phyloP scores from a whole-genome alignment of 176 grass and related monocot genomes.

The Oryza meyeriana region DNA sequence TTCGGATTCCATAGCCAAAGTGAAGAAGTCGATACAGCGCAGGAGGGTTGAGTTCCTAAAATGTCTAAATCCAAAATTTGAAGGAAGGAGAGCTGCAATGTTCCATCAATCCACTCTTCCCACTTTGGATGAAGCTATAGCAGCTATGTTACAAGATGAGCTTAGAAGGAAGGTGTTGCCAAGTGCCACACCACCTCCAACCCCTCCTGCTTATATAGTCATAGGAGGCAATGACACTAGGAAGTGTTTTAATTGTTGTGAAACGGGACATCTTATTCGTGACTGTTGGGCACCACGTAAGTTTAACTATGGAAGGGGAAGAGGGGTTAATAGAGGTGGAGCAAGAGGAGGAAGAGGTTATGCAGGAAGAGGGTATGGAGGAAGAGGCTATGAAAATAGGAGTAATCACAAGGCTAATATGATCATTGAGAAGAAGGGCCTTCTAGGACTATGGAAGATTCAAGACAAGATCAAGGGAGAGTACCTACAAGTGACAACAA shows the following conservation, averaged over 20 bases:
- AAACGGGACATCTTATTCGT: not conserved
- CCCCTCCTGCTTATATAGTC: not conserved
- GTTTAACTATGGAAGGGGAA: not conserved
- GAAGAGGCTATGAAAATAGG: no score
- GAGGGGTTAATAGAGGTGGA: no score
- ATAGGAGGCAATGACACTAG: not conserved
- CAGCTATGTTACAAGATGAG: not conserved
- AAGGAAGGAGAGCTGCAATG: not conserved
- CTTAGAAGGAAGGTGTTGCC: not conserved
- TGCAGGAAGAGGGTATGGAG: no score
- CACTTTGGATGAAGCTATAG: not conserved
- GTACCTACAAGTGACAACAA: not conserved
- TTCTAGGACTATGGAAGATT: no score
- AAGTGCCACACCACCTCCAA: not conserved
- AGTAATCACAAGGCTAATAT: no score
- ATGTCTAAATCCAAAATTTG: not conserved
- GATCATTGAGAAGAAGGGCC: no score
- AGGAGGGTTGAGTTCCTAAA: not conserved
- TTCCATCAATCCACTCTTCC: not conserved
- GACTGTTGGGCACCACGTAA: not conserved
- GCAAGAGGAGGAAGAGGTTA: no score
- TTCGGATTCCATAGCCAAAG: not conserved
- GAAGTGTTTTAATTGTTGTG: not conserved
- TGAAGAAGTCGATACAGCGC: no score
- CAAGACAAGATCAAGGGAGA: no score